Conservation (phyloP, 73 alveolate species). For the Paramecium biaurelia region DNA sequence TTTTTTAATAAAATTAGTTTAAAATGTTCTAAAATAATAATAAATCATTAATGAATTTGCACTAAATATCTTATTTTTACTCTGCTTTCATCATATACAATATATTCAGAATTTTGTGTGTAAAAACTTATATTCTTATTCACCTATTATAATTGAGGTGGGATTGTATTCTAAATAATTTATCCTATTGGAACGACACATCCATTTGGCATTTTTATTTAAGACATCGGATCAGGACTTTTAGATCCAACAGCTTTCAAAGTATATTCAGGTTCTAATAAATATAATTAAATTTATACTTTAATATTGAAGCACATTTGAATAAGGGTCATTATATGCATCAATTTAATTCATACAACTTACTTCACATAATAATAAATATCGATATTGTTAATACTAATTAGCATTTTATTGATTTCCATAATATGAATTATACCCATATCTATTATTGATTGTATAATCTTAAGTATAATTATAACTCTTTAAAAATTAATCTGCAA, state of each 20-base stretch:
- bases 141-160: not conserved
- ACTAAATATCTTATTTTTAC: slow-evolving; percentile 90
- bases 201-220: slow-evolving; percentile 87
- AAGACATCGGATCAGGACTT: slow-evolving; percentile 87
- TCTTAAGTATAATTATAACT: slow-evolving; percentile 72
- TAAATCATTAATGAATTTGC: slow-evolving; percentile 2
- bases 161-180: slow-evolving; percentile 52
- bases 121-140: not conserved
- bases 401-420: not conserved
- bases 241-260: slow-evolving; percentile 70
- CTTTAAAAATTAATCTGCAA: slow-evolving; percentile 87
- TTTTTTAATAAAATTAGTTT: too few species aligned
- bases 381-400: slow-evolving; percentile 56
- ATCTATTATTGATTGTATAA: not conserved
- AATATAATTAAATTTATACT: not conserved
- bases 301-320: slow-evolving; percentile 54
- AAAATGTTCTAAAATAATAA: too few species aligned
- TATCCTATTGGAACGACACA: slow-evolving; percentile 88
- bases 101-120: slow-evolving; percentile 73
- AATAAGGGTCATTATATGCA: slow-evolving; percentile 38
- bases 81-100: slow-evolving; percentile 86
- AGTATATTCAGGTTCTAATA: slow-evolving; percentile 56
- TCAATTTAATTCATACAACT: slow-evolving; percentile 85
- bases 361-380: slow-evolving; percentile 91
- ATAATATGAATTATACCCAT: slow-evolving; percentile 61